These are phyloP conservation scores for Huntiella savannae DNA, from an alignment of 2,329 filamentous ascomycete genomes.

Conservation along the genomic window DNA sequence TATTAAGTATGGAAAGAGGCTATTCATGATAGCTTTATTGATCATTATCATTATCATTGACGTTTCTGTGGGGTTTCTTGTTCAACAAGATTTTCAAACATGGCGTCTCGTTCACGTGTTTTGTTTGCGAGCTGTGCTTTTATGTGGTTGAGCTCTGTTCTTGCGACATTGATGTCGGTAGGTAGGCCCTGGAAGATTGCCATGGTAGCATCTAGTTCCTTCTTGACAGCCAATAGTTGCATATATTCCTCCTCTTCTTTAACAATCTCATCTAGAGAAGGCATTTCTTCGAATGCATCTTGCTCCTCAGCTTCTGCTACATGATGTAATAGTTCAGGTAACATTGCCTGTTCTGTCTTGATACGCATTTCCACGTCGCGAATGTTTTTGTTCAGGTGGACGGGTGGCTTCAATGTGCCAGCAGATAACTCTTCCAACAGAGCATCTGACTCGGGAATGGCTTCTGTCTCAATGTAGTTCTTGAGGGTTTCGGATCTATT, in stretches of 20 bases:
- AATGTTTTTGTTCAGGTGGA: conserved; percentile 49
- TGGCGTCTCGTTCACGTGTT: conserved; percentile 44
- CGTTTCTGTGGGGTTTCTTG: conserved; percentile 21
- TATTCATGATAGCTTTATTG: not conserved
- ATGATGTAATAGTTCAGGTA: conserved; percentile 39
- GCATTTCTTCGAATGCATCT: not conserved
- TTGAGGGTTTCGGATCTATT: conserved; percentile 37
- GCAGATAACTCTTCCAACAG: conserved; percentile 25
- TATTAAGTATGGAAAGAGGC: not conserved
- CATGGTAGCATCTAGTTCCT: conserved; percentile 41
- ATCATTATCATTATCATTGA: not conserved
- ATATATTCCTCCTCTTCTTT: conserved; percentile 6
- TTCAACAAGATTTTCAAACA: conserved; percentile 57
- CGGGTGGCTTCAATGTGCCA: conserved; percentile 31
- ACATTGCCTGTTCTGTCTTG: conserved; percentile 44
- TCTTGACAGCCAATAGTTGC: conserved; percentile 38
- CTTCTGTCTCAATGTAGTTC: conserved; percentile 33
- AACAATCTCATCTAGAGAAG: conserved; percentile 3
- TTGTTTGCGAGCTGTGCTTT: conserved; percentile 43
- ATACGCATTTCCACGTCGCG: conserved; percentile 52
- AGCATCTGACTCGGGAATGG: conserved; percentile 19
- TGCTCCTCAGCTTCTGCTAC: not conserved
- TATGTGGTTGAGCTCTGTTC: conserved; percentile 48
- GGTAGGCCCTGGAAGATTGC: conserved; percentile 53
- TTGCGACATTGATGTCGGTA: conserved; percentile 48